phyloP scores from a whole-genome alignment of 352 stramenopile species.

The Globisporangium emineosum region DNA sequence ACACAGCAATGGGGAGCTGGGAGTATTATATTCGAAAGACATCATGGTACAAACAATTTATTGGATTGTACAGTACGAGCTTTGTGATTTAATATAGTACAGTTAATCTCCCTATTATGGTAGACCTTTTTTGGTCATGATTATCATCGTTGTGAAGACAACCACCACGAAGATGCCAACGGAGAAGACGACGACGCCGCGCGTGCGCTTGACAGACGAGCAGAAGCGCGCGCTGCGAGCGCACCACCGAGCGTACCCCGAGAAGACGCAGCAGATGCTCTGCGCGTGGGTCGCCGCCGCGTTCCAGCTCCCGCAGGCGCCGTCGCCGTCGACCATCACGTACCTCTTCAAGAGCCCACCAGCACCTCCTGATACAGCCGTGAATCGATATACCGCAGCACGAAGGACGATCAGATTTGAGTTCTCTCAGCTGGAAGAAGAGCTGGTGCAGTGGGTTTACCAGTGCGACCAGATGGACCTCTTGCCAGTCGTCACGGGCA shows the following conservation, averaged over 20 bases:
- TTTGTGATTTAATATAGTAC: background rate
- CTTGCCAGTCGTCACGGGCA: background rate
- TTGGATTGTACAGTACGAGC: background rate
- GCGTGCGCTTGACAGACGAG: background rate
- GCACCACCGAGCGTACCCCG: background rate
- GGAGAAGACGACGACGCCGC: background rate
- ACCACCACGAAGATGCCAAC: too few species aligned
- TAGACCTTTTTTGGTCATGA: too few species aligned
- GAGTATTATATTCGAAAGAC: background rate
- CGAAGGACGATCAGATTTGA: background rate
- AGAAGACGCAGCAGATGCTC: background rate
- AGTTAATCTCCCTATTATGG: background rate
- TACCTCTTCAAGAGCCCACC: background rate
- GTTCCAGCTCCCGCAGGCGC: background rate
- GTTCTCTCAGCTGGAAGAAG: background rate
- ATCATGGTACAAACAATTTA: background rate
- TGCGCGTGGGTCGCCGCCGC: background rate
- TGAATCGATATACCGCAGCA: background rate
- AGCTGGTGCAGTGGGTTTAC: background rate
- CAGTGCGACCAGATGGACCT: background rate
- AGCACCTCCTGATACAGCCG: background rate
- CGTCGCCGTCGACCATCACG: background rate
- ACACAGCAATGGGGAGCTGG: background rate
- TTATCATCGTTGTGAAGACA: too few species aligned
- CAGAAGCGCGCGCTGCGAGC: background rate